Conservation (phyloP, 2,329 filamentous ascomycete genomes). For the Alternaria brassicicola region DNA sequence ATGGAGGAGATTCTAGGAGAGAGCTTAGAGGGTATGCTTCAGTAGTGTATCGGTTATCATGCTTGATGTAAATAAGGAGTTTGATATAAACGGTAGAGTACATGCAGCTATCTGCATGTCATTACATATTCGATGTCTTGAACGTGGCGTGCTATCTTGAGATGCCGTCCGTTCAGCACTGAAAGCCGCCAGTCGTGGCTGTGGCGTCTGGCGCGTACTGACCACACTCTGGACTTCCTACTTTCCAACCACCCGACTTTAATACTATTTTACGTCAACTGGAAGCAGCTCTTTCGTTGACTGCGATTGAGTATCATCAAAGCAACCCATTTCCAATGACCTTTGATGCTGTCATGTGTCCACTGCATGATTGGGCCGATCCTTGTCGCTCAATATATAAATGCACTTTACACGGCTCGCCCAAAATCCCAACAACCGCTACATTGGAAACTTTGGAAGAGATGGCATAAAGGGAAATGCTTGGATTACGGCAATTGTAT, state of each 20-base stretch:
- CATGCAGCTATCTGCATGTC: background rate
- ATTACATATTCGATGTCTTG: background rate
- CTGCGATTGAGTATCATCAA: background rate
- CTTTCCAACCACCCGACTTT: background rate
- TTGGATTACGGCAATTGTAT: background rate
- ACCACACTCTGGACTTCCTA: background rate
- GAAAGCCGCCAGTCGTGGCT: background rate
- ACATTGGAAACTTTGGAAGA: background rate
- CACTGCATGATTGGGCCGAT: constrained; percentile 1
- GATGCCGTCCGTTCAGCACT: background rate
- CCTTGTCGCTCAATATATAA: constrained; percentile 7
- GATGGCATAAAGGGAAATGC: background rate
- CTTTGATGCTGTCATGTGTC: background rate
- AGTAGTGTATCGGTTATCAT: constrained; percentile 55
- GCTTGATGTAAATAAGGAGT: background rate
- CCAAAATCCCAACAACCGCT: background rate
- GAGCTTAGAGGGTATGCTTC: constrained; percentile 89
- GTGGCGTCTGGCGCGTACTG: background rate
- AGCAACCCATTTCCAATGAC: background rate
- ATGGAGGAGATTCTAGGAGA: constrained; percentile 91
- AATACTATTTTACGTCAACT: background rate
- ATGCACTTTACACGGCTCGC: constrained; percentile 2
- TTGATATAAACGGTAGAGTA: background rate
- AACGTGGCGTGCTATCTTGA: background rate
- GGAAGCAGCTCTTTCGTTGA: background rate